Conservation (phyloP, 176 grass and related monocot genomes). For the Avena sativa region DNA sequence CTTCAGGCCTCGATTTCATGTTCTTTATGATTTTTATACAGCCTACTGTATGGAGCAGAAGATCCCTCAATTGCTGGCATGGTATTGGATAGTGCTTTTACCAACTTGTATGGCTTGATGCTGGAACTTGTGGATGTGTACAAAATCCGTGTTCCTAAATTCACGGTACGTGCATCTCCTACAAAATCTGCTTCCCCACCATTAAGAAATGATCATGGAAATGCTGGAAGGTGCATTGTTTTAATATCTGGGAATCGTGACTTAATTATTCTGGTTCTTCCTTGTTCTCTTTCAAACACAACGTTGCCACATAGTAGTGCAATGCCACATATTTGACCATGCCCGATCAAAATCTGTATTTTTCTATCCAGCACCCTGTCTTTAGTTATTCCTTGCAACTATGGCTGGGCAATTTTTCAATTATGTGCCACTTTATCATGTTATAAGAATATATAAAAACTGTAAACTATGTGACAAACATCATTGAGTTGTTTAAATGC, state of each 20-base stretch:
- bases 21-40: slow-evolving; percentile 46
- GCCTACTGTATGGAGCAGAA: slow-evolving; percentile 97
- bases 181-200: not conserved
- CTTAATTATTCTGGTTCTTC: not conserved
- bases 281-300: not conserved
- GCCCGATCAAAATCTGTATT: not conserved
- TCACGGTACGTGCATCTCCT: slow-evolving; percentile 68
- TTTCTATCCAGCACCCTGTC: not conserved
- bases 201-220: slow-evolving; percentile 25
- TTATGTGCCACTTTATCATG: not conserved
- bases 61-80: slow-evolving; percentile 90
- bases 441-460: slow-evolving; percentile 8
- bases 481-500: not conserved
- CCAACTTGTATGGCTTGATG: slow-evolving; percentile 95
- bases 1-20: slow-evolving; percentile 33
- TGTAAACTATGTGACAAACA: slow-evolving; percentile 16
- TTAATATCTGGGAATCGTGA: not conserved
- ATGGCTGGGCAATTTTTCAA: slow-evolving; percentile 13
- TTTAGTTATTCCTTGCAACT: slow-evolving; percentile 5
- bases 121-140: slow-evolving; percentile 97
- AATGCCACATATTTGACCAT: not conserved
- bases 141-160: slow-evolving; percentile 96
- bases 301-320: not conserved
- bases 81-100: slow-evolving; percentile 96
- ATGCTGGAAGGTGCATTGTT: slow-evolving; percentile 18